Conservation (phyloP, 306 rosid genomes). For the Sicyos baderoa region DNA sequence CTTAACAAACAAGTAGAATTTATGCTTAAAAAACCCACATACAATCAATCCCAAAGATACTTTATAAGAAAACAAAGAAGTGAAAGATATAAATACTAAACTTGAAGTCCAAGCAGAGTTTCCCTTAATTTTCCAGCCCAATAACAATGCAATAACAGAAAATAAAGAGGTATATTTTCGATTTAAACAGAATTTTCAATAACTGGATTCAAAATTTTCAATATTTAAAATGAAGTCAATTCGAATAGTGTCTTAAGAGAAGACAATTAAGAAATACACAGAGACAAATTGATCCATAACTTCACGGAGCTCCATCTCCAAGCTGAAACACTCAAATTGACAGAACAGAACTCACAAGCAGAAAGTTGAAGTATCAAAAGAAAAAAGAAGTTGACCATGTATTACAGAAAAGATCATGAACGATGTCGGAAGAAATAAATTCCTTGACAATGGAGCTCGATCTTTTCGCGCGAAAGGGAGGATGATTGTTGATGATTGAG, state of each 20-base stretch:
- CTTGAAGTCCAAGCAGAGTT: conserved; percentile 1
- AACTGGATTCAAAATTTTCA: not conserved
- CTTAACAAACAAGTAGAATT: not conserved
- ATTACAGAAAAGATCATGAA: too few species aligned
- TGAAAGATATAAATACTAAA: not conserved
- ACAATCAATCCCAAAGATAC: conserved; percentile 4
- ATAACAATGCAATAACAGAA: not conserved
- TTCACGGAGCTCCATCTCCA: not conserved
- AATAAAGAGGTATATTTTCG: not conserved
- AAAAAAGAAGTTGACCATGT: conserved; percentile 5
- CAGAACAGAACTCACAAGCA: too few species aligned
- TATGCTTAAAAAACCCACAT: not conserved
- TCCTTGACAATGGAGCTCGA: too few species aligned
- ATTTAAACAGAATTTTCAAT: not conserved
- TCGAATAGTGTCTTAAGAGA: too few species aligned
- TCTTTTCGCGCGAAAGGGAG: conserved; percentile 10
- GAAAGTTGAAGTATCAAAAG: too few species aligned
- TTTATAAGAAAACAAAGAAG: not conserved
- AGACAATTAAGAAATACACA: not conserved
- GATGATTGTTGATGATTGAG: conserved; percentile 36
- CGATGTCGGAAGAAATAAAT: too few species aligned
- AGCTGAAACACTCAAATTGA: conserved; percentile 9
- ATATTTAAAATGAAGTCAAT: too few species aligned
- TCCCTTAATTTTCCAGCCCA: not conserved
- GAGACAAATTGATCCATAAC: not conserved